Percentiles rank a stretch among this genome's conserved stretches.
Conservation (phyloP, 495 filamentous ascomycete species). For the Cenococcum geophilum region DNA sequence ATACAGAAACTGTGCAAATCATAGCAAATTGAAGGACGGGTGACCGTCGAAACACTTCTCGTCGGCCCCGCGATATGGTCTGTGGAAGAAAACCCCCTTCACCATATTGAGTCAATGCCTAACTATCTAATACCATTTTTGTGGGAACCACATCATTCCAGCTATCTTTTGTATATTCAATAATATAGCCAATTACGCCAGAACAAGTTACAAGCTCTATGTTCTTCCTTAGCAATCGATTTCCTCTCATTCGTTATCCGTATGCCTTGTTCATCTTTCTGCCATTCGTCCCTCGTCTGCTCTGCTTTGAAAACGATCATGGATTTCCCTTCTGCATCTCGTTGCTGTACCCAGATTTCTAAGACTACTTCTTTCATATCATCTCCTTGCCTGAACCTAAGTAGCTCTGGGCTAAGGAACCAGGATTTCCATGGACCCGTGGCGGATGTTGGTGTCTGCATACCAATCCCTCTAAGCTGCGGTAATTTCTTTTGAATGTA, state of each 20-base stretch:
- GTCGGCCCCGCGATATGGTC: no score
- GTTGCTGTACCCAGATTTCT: not conserved
- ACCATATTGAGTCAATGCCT: no score
- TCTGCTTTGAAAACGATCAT: constrained; percentile 3
- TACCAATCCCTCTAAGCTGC: not conserved
- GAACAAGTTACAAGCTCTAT: no score
- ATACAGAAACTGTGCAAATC: no score
- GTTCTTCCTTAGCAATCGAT: not conserved
- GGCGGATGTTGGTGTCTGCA: not conserved
- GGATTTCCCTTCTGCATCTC: not conserved
- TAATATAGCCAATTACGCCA: no score
- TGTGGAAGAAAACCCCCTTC: no score
- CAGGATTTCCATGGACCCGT: not conserved
- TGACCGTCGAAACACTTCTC: no score
- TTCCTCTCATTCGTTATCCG: not conserved
- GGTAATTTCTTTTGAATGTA: not conserved
- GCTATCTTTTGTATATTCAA: no score
- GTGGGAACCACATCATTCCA: no score
- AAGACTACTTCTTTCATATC: not conserved
- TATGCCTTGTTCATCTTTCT: not conserved
- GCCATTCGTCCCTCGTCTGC: not conserved
- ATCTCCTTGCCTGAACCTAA: not conserved
- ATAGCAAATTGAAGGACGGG: no score
- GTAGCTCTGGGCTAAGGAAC: not conserved
- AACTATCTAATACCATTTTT: no score